phyloP scores from a whole-genome alignment of 768 basidiomycete genomes.

The Trichaptum fuscoviolaceum region DNA sequence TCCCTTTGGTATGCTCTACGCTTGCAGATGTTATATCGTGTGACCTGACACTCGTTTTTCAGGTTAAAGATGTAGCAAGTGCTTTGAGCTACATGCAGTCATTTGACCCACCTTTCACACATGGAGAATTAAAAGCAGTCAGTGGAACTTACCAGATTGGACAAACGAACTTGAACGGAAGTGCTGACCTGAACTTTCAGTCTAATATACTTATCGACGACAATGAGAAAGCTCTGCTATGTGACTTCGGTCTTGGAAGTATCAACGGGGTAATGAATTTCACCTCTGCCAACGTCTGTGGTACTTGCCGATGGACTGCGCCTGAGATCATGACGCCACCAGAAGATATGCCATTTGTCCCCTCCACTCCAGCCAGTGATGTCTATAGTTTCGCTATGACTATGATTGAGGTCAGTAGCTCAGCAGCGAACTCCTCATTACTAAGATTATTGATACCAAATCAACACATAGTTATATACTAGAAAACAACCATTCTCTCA shows the following conservation, averaged over 20 bases:
- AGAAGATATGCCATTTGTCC: slow-evolving; percentile 5
- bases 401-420: slow-evolving; percentile 21
- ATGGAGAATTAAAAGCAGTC: slow-evolving; percentile 25
- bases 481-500: neutral
- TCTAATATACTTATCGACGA: slow-evolving; percentile 42
- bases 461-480: neutral
- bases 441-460: neutral
- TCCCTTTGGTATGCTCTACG: neutral
- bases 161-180: neutral
- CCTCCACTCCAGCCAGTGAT: slow-evolving; percentile 18
- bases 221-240: slow-evolving; percentile 35
- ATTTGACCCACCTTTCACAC: slow-evolving; percentile 14
- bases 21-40: neutral
- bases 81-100: slow-evolving; percentile 23
- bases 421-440: neutral
- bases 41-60: neutral
- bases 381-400: slow-evolving; percentile 26
- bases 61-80: slow-evolving; percentile 17
- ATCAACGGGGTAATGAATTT: slow-evolving; percentile 30
- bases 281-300: slow-evolving; percentile 21
- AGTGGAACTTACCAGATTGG: neutral
- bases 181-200: slow-evolving; percentile 20
- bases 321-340: slow-evolving; percentile 26
- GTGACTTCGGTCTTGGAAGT: slow-evolving; percentile 43
- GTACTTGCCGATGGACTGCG: slow-evolving; percentile 26